Evolutionary conservation across 352 stramenopile genomes (phyloP).

Genomic region (Globisporangium echinulatum): DNA sequence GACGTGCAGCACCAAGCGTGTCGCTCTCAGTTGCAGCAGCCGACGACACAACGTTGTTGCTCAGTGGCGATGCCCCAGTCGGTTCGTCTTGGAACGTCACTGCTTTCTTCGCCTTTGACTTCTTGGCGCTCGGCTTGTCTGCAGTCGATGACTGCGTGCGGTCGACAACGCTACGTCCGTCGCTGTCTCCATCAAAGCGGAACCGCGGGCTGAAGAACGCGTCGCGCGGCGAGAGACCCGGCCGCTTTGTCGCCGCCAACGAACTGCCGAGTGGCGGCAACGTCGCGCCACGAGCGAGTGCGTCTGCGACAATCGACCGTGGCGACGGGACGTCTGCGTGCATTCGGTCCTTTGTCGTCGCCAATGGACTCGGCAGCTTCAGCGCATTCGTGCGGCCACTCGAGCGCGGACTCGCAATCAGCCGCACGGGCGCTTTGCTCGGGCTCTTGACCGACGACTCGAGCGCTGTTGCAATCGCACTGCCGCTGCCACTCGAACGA

Average conservation of each 20-base stretch:
- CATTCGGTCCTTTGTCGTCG: constrained; percentile 24
- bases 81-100: constrained; percentile 6
- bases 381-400: constrained; percentile 13
- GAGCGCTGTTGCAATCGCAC: neutral
- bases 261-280: constrained; percentile 31
- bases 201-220: constrained; percentile 68
- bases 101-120: constrained; percentile 12
- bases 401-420: constrained; percentile 32
- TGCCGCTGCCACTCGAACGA: neutral
- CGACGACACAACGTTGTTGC: neutral
- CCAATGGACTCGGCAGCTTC: constrained; percentile 40
- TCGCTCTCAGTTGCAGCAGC: neutral
- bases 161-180: neutral
- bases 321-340: constrained; percentile 29
- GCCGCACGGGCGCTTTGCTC: constrained; percentile 18
- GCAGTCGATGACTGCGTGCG: neutral
- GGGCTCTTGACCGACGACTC: constrained; percentile 12
- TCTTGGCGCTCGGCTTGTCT: neutral
- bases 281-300: constrained; percentile 32
- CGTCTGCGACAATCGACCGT: constrained; percentile 48
- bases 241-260: constrained; percentile 3
- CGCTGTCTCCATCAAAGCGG: constrained; percentile 28
- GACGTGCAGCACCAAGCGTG: too few relatives aligned
- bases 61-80: neutral
- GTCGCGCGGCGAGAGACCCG: constrained; percentile 33